Evolutionary conservation across 495 filamentous ascomycete species (phyloP), one percentile per base, ranked within the genome.

Genomic region (Cairneyella variabilis): DNA sequence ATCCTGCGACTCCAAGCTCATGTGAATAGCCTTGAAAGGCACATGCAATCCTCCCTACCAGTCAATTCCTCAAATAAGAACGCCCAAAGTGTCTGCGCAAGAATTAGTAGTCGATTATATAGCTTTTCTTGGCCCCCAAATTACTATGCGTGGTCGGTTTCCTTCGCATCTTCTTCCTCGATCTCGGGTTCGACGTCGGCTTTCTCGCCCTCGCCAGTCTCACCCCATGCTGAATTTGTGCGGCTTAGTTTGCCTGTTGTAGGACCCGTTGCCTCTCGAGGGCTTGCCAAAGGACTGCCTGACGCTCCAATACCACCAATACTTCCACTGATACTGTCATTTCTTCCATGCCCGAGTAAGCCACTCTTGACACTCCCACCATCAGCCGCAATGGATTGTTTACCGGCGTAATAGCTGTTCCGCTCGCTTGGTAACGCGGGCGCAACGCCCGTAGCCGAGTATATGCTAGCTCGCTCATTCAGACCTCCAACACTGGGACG

Each of bases 381-480:
- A 58, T 95, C 90, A n/a, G 79, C 83, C 3, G 70, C 59, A 50
- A 63, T 61, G 45, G 66, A 75, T 66, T 84, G 84, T 66, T 90
- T 89, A 34, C 72, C 72, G 9, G 88, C 78, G 62, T 95, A 89
- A 56, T 88, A 83, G 68, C 89, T 93, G 61, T 85, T 88, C 25
- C 91, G 75, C 61, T 96, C 91, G 46, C 87, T 87, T 10, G 72
- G 71, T 23, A 85, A 61, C 8, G 81, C 74, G 1, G 83, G 80
- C 3, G 78, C 73, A 14, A 88, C 78, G 1, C 90, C 88, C 5
- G 88, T 87, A 2, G 83, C 78, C 0, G 88, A 92, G 68, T 96
- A 93, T 26, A 96, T 84, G 67, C 91, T 95, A 17, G 87, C 83
- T 20, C 91, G 79, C 68, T 96, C 90, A 27, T 82, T 76, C 3